Conservation (phyloP, 805 yeast species). For the Tetrapisispora iriomotensis region DNA sequence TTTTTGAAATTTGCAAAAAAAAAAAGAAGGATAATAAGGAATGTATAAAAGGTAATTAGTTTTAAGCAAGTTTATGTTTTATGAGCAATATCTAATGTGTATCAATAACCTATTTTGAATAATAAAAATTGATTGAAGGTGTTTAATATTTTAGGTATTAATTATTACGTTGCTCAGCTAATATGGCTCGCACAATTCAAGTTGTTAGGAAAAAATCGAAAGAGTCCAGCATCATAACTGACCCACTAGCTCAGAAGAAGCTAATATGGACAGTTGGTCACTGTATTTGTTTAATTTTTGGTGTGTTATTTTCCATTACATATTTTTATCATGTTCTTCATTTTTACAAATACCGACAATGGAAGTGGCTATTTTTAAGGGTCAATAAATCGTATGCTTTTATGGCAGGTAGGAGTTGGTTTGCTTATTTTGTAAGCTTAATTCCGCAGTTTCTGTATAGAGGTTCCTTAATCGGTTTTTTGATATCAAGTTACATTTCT, state of each 20-base stretch:
- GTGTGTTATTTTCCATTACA: constrained; percentile 20
- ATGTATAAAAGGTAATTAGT: too few species aligned
- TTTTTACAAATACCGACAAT: constrained; percentile 26
- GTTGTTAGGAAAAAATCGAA: constrained; percentile 17
- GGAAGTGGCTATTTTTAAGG: constrained; percentile 27
- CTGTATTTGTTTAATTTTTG: constrained; percentile 16
- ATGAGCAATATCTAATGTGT: too few species aligned
- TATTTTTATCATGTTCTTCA: constrained; percentile 19
- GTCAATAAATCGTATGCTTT: constrained; percentile 15
- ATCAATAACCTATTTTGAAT: too few species aligned
- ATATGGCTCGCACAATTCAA: constrained; percentile 17
- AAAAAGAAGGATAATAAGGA: too few species aligned
- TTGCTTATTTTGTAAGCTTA: constrained; percentile 20
- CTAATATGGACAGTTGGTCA: constrained; percentile 26
- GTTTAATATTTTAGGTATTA: too few species aligned
- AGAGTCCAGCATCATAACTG: constrained; percentile 10
- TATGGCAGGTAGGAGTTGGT: constrained; percentile 16
- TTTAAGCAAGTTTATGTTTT: too few species aligned
- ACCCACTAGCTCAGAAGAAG: constrained; percentile 19
- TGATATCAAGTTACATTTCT: constrained; percentile 43
- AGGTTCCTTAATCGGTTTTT: constrained; percentile 46
- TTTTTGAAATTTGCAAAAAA: too few species aligned
- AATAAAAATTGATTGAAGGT: too few species aligned
- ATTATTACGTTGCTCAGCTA: too few species aligned
- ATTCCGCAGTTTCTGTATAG: constrained; percentile 46